Percentiles rank a stretch among this genome's conserved stretches.
Evolutionary conservation across 805 yeast genomes (phyloP).

Genomic region (Limtongia smithiae): DNA sequence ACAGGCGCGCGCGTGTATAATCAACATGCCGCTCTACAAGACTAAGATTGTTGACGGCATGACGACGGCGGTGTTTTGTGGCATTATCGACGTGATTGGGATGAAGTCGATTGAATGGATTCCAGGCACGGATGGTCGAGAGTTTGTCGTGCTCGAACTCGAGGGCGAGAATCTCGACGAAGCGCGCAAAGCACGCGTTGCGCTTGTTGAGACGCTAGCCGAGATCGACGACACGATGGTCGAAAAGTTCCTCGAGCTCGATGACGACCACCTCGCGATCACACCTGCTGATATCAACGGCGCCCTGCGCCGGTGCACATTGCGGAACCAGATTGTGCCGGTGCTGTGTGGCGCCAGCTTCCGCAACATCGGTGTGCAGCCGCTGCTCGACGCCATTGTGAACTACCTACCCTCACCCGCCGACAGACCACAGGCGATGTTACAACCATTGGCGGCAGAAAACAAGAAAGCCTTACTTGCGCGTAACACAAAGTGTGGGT

Average conservation of each 20-base stretch:
- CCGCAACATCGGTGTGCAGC: slow-evolving; percentile 90
- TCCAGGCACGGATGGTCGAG: slow-evolving; percentile 46
- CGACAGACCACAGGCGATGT: slow-evolving; percentile 46
- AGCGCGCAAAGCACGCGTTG: slow-evolving; percentile 57
- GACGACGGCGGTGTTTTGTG: slow-evolving; percentile 50
- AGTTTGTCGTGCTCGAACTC: slow-evolving; percentile 38
- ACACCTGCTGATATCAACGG: slow-evolving; percentile 50
- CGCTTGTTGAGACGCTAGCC: slow-evolving; percentile 77
- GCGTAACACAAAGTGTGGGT: slow-evolving; percentile 26
- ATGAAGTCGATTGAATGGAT: slow-evolving; percentile 52
- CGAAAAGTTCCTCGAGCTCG: slow-evolving; percentile 71
- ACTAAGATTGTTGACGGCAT: slow-evolving; percentile 12
- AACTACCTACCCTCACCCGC: slow-evolving; percentile 79
- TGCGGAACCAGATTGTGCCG: slow-evolving; percentile 60
- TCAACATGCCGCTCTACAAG: slow-evolving; percentile 60
- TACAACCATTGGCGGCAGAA: slow-evolving; percentile 3
- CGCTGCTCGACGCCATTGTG: slow-evolving; percentile 77
- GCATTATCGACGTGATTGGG: slow-evolving; percentile 72
- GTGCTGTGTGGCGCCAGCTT: slow-evolving; percentile 92
- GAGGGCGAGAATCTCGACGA: slow-evolving; percentile 44
- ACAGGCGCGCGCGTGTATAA: slow-evolving; percentile 65
- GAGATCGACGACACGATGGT: slow-evolving; percentile 77
- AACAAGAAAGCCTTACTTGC: slow-evolving; percentile 2
- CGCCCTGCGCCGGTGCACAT: slow-evolving; percentile 64
- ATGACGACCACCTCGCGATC: slow-evolving; percentile 57